phyloP scores from a whole-genome alignment of 2,329 filamentous ascomycete genomes.

The Penicillium palitans region DNA sequence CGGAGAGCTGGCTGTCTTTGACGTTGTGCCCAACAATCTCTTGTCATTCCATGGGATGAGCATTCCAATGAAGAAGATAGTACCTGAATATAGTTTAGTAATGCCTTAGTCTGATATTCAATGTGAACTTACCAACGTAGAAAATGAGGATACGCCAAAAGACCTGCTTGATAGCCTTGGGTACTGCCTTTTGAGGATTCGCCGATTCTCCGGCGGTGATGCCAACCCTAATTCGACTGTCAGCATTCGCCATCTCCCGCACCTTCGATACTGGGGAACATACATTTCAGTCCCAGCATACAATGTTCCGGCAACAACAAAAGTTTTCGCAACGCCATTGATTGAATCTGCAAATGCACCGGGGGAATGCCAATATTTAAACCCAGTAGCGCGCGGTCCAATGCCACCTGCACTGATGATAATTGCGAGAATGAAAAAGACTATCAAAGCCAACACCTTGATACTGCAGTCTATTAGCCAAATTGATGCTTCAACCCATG shows the following conservation, averaged over 20 bases:
- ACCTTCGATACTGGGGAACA: neutral
- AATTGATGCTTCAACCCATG: neutral
- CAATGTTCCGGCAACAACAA: slow-evolving; percentile 37
- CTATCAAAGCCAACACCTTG: slow-evolving; percentile 33
- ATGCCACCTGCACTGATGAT: slow-evolving; percentile 37
- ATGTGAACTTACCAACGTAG: slow-evolving; percentile 53
- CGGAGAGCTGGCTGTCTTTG: slow-evolving; percentile 67
- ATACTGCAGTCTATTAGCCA: slow-evolving; percentile 26
- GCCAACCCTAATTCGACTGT: slow-evolving; percentile 31
- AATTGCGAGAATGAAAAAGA: slow-evolving; percentile 38
- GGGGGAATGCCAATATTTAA: slow-evolving; percentile 41
- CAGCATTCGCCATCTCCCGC: neutral
- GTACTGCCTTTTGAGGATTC: slow-evolving; percentile 50
- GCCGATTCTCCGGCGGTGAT: slow-evolving; percentile 39
- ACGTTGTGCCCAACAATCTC: slow-evolving; percentile 61
- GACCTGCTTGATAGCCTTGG: slow-evolving; percentile 44
- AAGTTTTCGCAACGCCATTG: slow-evolving; percentile 39
- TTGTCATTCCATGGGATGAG: slow-evolving; percentile 69
- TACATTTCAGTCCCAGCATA: slow-evolving; percentile 40
- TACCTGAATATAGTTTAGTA: slow-evolving; percentile 44
- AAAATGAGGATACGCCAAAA: slow-evolving; percentile 53
- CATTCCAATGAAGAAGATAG: slow-evolving; percentile 72
- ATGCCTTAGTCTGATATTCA: no score
- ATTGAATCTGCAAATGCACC: slow-evolving; percentile 38
- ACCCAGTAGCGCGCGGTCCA: slow-evolving; percentile 33